Evolutionary conservation across 257 asterid species (phyloP).

Genomic region (Solanum chilense): DNA sequence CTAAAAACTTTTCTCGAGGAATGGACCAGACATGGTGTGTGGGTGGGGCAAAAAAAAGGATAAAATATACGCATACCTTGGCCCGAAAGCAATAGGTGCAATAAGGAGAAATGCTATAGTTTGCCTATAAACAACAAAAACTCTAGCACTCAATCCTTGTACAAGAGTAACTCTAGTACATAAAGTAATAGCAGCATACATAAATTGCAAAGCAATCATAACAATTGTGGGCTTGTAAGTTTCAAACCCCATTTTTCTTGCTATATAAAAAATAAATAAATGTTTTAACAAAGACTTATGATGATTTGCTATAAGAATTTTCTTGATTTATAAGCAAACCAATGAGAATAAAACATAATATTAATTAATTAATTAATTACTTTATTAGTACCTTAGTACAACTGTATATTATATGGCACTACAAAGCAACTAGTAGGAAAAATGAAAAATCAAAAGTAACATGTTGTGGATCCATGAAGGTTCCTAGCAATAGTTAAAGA

Average conservation of each 20-base stretch:
- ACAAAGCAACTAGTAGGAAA: background rate
- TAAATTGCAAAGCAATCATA: constrained; percentile 37
- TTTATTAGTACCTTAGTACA: background rate
- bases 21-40: background rate
- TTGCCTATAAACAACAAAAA: constrained; percentile 62
- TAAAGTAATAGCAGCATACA: constrained; percentile 35
- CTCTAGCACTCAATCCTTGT: constrained; percentile 46
- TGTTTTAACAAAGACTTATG: background rate
- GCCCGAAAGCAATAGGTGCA: constrained; percentile 16
- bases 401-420: background rate
- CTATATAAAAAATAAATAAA: background rate
- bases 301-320: background rate
- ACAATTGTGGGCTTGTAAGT: constrained; percentile 31
- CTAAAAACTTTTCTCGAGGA: background rate
- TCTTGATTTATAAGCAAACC: background rate
- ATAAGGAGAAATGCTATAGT: constrained; percentile 33
- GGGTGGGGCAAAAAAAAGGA: background rate
- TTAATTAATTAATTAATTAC: background rate
- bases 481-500: background rate
- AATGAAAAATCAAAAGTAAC: background rate
- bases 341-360: background rate
- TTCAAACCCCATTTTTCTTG: constrained; percentile 28
- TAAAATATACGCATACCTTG: constrained; percentile 1
- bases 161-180: constrained; percentile 26
- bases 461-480: background rate